These are phyloP conservation scores for Spinellus fusiger DNA, from an alignment of 192 early-diverging fungal species.

Conservation along the genomic window DNA sequence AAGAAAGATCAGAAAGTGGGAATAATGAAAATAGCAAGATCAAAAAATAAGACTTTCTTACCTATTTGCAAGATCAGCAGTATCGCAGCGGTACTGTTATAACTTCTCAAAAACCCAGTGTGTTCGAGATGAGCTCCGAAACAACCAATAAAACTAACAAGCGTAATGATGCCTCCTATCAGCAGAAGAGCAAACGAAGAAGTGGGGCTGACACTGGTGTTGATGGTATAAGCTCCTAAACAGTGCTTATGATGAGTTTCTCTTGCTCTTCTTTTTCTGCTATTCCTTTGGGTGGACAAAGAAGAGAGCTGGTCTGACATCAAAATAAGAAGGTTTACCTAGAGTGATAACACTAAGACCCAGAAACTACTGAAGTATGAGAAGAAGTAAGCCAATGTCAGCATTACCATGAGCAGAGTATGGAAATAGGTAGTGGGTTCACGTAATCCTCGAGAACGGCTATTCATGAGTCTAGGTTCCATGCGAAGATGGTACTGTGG, in stretches of 20 bases:
- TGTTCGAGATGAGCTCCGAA: constrained; percentile 15
- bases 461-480: constrained; percentile 8
- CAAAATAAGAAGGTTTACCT: constrained; percentile 1
- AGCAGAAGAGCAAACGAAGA: background rate
- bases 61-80: constrained; percentile 8
- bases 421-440: constrained; percentile 13
- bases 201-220: constrained; percentile 6
- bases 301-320: background rate
- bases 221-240: constrained; percentile 18
- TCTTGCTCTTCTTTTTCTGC: too few relatives aligned
- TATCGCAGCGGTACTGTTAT: constrained; percentile 8
- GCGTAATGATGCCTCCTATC: constrained; percentile 7
- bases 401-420: constrained; percentile 10
- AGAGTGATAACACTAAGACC: constrained; percentile 3
- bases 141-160: constrained; percentile 10
- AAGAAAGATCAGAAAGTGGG: background rate
- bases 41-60: background rate
- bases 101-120: constrained; percentile 11
- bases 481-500: background rate
- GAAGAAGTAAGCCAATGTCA: too few relatives aligned
- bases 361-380: constrained; percentile 2
- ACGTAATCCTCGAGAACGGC: constrained; percentile 10
- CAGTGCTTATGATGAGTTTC: background rate
- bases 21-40: background rate
- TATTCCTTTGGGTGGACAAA: background rate